Conservation (phyloP, 2,329 filamentous ascomycete genomes). For the Falciphora oryzae region DNA sequence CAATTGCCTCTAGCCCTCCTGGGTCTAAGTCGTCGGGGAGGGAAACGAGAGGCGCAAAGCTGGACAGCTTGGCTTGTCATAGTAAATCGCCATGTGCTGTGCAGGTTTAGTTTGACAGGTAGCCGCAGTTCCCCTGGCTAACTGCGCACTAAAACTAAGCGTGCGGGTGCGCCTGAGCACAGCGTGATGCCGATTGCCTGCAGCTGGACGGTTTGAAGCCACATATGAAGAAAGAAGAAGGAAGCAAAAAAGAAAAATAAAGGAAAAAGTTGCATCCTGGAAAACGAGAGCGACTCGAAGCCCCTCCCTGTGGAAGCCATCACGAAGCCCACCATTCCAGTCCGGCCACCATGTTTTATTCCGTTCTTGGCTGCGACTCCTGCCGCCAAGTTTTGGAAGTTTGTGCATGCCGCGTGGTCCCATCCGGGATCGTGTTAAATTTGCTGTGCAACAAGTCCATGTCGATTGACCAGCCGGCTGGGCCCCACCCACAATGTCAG, state of each 20-base stretch:
- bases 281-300: neutral
- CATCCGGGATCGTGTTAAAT: neutral
- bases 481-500: neutral
- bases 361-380: neutral
- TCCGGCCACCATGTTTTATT: neutral
- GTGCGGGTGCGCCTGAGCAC: neutral
- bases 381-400: neutral
- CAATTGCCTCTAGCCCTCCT: neutral
- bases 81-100: neutral
- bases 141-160: too few species aligned
- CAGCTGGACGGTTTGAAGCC: neutral
- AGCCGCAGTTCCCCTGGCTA: neutral
- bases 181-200: too few species aligned
- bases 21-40: neutral
- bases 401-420: neutral
- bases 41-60: neutral
- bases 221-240: neutral
- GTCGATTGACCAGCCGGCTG: neutral
- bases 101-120: neutral
- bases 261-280: neutral
- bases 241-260: neutral
- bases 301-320: neutral
- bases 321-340: neutral
- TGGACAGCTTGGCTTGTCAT: neutral
- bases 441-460: constrained; percentile 1